Base-by-base conservation (phyloP, 257 asterid species). In the Salvia miltiorrhiza region DNA sequence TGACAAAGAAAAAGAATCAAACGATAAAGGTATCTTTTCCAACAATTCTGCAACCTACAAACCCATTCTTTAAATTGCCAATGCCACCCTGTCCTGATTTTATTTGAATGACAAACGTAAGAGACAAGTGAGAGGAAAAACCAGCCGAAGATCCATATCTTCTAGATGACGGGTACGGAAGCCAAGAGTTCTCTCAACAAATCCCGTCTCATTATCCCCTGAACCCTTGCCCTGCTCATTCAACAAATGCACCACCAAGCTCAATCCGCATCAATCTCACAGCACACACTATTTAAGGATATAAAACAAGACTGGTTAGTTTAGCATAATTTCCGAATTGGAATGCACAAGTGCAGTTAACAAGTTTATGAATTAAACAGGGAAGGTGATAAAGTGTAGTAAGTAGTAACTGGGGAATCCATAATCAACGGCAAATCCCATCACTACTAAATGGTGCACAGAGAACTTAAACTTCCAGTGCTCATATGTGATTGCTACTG, bases 151-250 rank as follows among this genome's bases (percentile, higher is more conserved):
- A 81, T 93, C 93, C 85, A 97, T 86, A 74, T 88, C 95, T 19
- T 90, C 97, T 82, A 93, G 82, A 43, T 80, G 75, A 63, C 93
- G 91, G 7, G 97, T 88, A 14, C 92, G 89, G 50, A 93, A 90
- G 50, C 98, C 98, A 57, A 93, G 96, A 76, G 95, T 86, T 75
- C 97, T 86, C 80, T 88, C 96, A 50, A 93, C 97, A 72, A 90
- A 93, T 70, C 88, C 93, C 98, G 88, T 93, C 84, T 90, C 98
- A 70, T 90, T 88, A 40, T 82, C 85, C 55, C 96, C 95, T 58
- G 98, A 93, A 58, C 97, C 97, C 73, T 88, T 93, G 48, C 98
- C 93, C 81, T 90, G 91, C 84, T 88, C 96, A 70, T 93, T 93
- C 82, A 93, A 78, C 57, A 79, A 93, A 93, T 61, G 97, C 97